A percentile compares a stretch with the other conserved stretches of the same genome.
Evolutionary conservation across 73 alveolate species (phyloP).

Genomic region (Durusdinium trenchii): DNA sequence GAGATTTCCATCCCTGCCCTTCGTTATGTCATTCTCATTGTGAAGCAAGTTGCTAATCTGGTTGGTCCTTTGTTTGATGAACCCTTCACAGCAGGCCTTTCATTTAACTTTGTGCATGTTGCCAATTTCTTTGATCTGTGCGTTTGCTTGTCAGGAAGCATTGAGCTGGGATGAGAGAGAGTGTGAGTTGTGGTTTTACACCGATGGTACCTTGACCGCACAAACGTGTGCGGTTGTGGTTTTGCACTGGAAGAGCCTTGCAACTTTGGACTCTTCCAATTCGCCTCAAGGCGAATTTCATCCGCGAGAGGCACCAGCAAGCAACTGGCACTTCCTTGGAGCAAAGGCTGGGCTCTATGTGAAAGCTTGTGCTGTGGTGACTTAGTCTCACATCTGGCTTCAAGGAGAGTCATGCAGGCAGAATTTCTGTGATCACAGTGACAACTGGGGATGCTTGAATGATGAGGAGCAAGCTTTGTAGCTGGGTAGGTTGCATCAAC

Average conservation of each 20-base stretch:
- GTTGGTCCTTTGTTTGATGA: no score
- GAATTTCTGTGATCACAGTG: conserved; percentile 82
- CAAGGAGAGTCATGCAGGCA: conserved; percentile 83
- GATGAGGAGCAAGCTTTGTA: background rate
- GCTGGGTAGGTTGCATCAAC: background rate
- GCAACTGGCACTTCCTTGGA: conserved; percentile 64
- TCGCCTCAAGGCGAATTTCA: conserved; percentile 49
- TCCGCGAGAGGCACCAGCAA: conserved; percentile 79
- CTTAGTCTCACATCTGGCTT: background rate
- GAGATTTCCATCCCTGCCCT: no score
- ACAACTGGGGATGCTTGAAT: conserved; percentile 70
- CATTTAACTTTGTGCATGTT: no score
- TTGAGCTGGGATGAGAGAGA: conserved; percentile 89
- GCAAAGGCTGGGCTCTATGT: conserved; percentile 49
- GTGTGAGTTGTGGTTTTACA: conserved; percentile 81
- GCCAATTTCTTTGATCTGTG: no score
- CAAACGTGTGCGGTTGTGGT: background rate
- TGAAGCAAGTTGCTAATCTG: no score
- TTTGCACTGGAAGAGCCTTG: background rate
- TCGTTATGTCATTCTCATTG: no score
- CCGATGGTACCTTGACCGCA: conserved; percentile 64
- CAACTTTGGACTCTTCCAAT: background rate
- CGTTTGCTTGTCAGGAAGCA: conserved; percentile 42
- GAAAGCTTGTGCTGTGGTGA: background rate
- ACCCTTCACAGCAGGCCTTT: no score